Base-by-base conservation (phyloP, 805 yeast genomes). In the Myxozyma monticola region DNA sequence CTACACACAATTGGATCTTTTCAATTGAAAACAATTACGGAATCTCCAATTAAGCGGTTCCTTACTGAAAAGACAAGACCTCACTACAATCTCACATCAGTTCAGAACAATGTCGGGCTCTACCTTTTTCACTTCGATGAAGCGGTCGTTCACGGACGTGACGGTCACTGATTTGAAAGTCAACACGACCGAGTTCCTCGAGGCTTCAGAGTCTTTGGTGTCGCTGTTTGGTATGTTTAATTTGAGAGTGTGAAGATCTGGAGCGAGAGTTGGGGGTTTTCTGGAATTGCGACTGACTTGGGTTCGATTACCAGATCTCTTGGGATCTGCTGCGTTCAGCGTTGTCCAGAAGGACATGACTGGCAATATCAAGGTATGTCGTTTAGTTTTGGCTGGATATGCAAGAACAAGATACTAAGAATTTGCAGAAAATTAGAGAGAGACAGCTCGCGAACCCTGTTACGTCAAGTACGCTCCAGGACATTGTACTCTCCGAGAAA, bases 321-420 rank as follows among this genome's bases (percentile, higher is more conserved):
- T 88, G 57, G 95, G 95, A 21, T 85, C 93, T 18, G 73, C 93
- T 28, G 95, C 96, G 12, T 88, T 88, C 62, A 68, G 81, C 14
- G 88, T 86, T 35, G 96, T 88, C 50, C 95, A 87, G 67, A 84
- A 76, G 59, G 96, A 88, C 68, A 83, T 88, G 86, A 83, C 78
- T 28, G 96, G 96, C 33, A 88, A 88, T 70, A 84, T 88, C 67
- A 74, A 75, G 65, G 67, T 63, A 38, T 1, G 22, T 14, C 10
- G 10, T 20, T 37, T 22, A 41, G 5, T 28, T 14, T 10, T 22
- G 5, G 26, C 8, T 18, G 22, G 25, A 20, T 41, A 15, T 6
- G 12, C 26, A 35, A 14, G 4, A 17, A 15, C 17, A 15, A 42
- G 18, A 47, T 31, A 26, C 37, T 20, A 51, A 17, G 0, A 15